phyloP scores from a whole-genome alignment of 805 yeast genomes.

The Yamadazyma akitaensis region DNA sequence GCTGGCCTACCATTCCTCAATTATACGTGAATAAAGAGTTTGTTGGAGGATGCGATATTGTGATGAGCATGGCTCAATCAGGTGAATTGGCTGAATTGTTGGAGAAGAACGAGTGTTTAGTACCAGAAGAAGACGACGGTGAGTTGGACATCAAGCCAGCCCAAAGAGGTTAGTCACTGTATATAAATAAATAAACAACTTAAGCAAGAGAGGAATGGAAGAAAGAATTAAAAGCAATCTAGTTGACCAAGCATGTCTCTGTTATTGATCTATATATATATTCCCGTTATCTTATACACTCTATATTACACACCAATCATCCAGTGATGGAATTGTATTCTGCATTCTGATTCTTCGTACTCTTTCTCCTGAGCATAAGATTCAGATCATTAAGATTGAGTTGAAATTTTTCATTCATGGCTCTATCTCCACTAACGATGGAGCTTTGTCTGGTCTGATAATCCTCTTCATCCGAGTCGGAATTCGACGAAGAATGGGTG shows the following conservation, averaged over 20 bases:
- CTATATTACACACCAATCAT: conserved; percentile 4
- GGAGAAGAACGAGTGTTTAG: conserved; percentile 73
- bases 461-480: conserved; percentile 16
- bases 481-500: conserved; percentile 13
- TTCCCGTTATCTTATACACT: not conserved
- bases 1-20: conserved; percentile 99
- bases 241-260: too few species aligned
- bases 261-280: too few species aligned
- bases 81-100: conserved; percentile 90
- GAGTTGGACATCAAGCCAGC: conserved; percentile 35
- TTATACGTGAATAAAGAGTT: conserved; percentile 87
- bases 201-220: too few species aligned
- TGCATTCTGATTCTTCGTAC: conserved; percentile 16
- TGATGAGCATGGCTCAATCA: conserved; percentile 81
- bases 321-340: conserved; percentile 2
- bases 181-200: not conserved
- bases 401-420: conserved; percentile 44
- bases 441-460: conserved; percentile 39
- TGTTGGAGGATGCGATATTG: conserved; percentile 95
- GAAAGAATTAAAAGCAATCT: too few species aligned
- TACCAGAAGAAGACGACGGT: conserved; percentile 68
- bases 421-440: conserved; percentile 37
- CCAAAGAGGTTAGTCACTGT: conserved; percentile 21
- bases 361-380: conserved; percentile 53
- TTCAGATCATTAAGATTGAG: conserved; percentile 64